Evolutionary conservation across 75 land plant genomes (phyloP).

Genomic region (Cupressus sempervirens): DNA sequence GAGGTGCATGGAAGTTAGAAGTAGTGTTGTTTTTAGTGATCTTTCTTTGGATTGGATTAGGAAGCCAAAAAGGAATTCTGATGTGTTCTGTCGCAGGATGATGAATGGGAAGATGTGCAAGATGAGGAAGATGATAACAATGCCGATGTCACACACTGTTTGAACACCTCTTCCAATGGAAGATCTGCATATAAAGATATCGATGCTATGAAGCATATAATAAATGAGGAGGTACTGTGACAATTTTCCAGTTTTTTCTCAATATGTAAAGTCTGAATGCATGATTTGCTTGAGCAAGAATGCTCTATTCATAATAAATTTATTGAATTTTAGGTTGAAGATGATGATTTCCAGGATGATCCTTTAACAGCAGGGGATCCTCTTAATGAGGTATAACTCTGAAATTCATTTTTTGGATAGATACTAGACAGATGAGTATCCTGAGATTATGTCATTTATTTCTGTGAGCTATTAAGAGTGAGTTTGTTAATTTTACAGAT

Average conservation of each 20-base stretch:
- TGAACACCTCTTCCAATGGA: conserved; percentile 26
- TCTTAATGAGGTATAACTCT: conserved; percentile 65
- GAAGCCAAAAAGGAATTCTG: not conserved
- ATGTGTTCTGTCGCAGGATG: conserved; percentile 52
- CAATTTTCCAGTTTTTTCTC: not conserved
- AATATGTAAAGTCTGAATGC: not conserved
- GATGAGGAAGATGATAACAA: conserved; percentile 18
- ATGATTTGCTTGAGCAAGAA: not conserved
- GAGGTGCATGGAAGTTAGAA: conserved; percentile 28
- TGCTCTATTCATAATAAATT: conserved; percentile 9
- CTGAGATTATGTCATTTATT: not conserved
- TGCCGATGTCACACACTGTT: conserved; percentile 19
- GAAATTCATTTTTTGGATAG: not conserved
- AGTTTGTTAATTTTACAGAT: conserved; percentile 41
- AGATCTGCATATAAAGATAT: conserved; percentile 54
- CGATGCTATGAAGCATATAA: conserved; percentile 56
- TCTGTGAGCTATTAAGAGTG: not conserved
- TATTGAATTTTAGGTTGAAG: conserved; percentile 41
- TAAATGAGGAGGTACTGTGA: conserved; percentile 42
- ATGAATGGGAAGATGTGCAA: conserved; percentile 78
- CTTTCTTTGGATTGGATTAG: not conserved
- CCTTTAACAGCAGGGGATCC: conserved; percentile 56
- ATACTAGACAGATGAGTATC: not conserved
- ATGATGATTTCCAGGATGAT: conserved; percentile 66
- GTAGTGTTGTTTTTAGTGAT: not conserved